These are phyloP conservation scores for Fallopia convolvulus DNA, from an alignment of 148 eudicot species.

Conservation along the genomic window DNA sequence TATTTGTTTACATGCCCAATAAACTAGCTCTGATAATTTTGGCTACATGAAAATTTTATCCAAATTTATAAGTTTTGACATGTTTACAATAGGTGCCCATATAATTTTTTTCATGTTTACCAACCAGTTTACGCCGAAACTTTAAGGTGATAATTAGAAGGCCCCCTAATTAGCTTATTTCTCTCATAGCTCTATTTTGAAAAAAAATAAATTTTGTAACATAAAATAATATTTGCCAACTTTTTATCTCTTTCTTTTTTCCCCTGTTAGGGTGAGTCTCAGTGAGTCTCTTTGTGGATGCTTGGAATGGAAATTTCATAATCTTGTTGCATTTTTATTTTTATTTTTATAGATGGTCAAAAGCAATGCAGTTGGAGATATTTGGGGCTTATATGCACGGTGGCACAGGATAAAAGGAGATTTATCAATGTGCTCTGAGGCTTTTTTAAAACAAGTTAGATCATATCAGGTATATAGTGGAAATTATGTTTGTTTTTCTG, in stretches of 20 bases:
- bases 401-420: constrained; percentile 90
- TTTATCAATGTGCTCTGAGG: constrained; percentile 83
- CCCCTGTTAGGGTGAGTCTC: background rate
- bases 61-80: background rate
- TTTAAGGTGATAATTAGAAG: background rate
- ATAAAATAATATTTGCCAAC: background rate
- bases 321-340: background rate
- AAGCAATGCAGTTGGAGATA: constrained; percentile 52
- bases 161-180: background rate
- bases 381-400: constrained; percentile 90
- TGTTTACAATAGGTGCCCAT: background rate
- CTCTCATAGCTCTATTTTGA: background rate
- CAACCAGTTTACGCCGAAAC: too few relatives aligned
- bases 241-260: background rate
- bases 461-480: constrained; percentile 61
- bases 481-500: background rate
- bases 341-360: constrained; percentile 44
- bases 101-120: too few relatives aligned
- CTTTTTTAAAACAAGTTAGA: constrained; percentile 81
- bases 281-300: background rate
- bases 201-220: background rate
- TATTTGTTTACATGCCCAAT: background rate
- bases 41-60: background rate
- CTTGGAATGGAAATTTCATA: background rate
- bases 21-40: background rate